These are phyloP conservation scores for Teratosphaeria pseudoeucalypti DNA, from an alignment of 2,329 filamentous ascomycete species.

Conservation along the genomic window DNA sequence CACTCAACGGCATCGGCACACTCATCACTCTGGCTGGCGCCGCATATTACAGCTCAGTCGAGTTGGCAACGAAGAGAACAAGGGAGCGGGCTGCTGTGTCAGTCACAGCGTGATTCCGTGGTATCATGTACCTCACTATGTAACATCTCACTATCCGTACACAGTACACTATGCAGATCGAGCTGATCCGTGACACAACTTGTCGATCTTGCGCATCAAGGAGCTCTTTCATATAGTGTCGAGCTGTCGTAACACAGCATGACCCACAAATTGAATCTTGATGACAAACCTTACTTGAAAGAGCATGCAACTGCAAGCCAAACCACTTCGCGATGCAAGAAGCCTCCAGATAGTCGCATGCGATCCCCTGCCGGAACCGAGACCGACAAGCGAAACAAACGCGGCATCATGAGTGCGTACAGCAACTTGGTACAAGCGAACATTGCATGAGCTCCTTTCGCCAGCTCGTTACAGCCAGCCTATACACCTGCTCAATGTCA, in stretches of 20 bases:
- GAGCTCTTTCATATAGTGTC: background rate
- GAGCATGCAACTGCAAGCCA: background rate
- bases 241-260: background rate
- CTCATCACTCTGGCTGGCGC: constrained; percentile 45
- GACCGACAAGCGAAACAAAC: background rate
- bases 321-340: background rate
- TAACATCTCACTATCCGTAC: background rate
- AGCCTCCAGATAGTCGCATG: background rate
- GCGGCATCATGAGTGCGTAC: background rate
- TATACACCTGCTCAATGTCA: background rate
- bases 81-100: background rate
- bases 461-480: background rate
- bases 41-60: constrained; percentile 48
- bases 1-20: constrained; percentile 45
- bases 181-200: too few relatives aligned
- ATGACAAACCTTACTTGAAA: background rate
- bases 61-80: constrained; percentile 37
- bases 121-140: background rate
- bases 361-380: background rate
- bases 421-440: background rate
- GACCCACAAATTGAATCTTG: background rate
- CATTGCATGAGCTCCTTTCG: background rate
- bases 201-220: background rate
- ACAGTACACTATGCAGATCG: too few relatives aligned
- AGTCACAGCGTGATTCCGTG: background rate